These are phyloP conservation scores for Ogataea angusta DNA, from an alignment of 805 yeast species.

Conservation along the genomic window DNA sequence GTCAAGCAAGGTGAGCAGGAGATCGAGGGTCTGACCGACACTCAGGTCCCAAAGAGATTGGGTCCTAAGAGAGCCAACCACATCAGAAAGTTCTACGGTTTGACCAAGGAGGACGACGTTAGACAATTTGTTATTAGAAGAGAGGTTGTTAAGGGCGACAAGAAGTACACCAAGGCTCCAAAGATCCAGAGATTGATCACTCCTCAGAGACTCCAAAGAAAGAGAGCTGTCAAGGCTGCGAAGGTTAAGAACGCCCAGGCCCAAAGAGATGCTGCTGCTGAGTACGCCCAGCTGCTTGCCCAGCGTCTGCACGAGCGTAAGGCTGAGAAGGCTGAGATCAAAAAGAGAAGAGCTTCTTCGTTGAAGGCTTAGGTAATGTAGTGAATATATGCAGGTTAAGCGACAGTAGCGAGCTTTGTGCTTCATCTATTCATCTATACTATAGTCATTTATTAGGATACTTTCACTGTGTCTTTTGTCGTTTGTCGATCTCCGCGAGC, in stretches of 20 bases:
- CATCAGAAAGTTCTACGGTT: constrained; percentile 99
- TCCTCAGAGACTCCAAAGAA: constrained; percentile 98
- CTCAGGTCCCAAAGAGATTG: constrained; percentile 95
- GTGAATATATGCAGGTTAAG: constrained; percentile 11
- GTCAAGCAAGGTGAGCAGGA: constrained; percentile 97
- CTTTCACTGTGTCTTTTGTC: constrained; percentile 2
- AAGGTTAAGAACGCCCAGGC: constrained; percentile 97
- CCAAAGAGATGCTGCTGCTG: constrained; percentile 99
- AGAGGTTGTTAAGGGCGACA: constrained; percentile 96
- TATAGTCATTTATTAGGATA: constrained; percentile 6
- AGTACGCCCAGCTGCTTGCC: constrained; percentile 98
- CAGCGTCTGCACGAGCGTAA: constrained; percentile 97
- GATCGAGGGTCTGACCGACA: constrained; percentile 93
- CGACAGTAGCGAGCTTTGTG: constrained; percentile 1
- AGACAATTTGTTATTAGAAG: constrained; percentile 94
- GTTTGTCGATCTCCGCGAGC: constrained; percentile 20
- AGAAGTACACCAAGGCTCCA: constrained; percentile 99
- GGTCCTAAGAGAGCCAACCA: constrained; percentile 99
- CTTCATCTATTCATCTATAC: constrained; percentile 5
- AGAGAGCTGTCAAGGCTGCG: constrained; percentile 92
- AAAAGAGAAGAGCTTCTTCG: constrained; percentile 99
- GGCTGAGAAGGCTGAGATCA: constrained; percentile 97
- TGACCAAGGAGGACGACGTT: constrained; percentile 89
- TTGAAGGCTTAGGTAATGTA: constrained; percentile 68
- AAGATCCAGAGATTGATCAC: constrained; percentile 99